These are phyloP conservation scores for Chytridiales sp. DNA, from an alignment of 371 early-diverging fungal species.

Conservation along the genomic window DNA sequence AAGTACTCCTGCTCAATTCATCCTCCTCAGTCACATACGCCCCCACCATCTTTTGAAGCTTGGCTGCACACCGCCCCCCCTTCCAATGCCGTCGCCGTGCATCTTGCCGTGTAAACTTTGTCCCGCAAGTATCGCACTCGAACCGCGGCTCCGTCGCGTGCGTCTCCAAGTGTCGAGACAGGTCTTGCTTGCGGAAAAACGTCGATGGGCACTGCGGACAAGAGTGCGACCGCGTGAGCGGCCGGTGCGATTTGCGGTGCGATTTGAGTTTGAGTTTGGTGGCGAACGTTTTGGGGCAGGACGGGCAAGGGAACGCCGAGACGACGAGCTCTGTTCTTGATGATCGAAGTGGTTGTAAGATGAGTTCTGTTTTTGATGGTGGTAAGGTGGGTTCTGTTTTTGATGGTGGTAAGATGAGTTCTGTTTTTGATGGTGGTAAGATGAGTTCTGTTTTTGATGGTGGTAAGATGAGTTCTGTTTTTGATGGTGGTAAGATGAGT, in stretches of 20 bases:
- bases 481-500: too few relatives aligned
- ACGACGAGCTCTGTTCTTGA: too few relatives aligned
- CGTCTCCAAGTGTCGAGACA: not conserved
- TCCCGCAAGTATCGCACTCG: not conserved
- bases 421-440: too few relatives aligned
- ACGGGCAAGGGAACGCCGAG: constrained; percentile 4
- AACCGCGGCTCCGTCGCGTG: not conserved
- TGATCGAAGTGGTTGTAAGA: too few relatives aligned
- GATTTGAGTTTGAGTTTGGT: not conserved
- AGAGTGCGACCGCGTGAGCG: not conserved
- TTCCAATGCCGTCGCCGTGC: constrained; percentile 1
- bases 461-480: too few relatives aligned
- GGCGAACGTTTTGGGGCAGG: not conserved
- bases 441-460: too few relatives aligned
- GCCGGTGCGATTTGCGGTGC: not conserved
- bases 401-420: too few relatives aligned
- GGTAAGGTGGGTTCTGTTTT: too few relatives aligned
- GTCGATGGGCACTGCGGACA: not conserved
- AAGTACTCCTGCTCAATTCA: too few relatives aligned
- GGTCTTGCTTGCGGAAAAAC: not conserved
- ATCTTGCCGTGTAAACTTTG: not conserved
- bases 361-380: too few relatives aligned
- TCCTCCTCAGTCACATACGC: too few relatives aligned
- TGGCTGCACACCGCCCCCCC: not conserved
- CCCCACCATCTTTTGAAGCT: too few relatives aligned